Evolutionary conservation across 768 basidiomycete genomes (phyloP), one percentile per base, ranked within the genome.

Genomic region (Boletus pseudopeckii): DNA sequence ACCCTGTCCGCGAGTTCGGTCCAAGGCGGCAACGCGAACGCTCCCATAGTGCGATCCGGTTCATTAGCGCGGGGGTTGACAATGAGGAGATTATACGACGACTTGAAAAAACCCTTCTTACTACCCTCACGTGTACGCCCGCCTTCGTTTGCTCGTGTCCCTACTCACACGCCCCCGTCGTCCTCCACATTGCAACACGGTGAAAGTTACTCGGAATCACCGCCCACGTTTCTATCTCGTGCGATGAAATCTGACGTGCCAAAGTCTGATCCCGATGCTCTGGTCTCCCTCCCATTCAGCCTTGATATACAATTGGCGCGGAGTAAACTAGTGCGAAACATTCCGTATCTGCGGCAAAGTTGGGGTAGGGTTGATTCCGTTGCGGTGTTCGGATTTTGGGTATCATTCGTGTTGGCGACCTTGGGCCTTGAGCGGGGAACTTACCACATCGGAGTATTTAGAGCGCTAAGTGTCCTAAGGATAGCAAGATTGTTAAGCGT

Each of bases 341-440:
- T 94, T 2, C 94, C 96, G 0, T 98, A 92, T 67, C 77, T 98
- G 1, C 80, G 96, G 9, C 93, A 98, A 64, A 90, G 89, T 51
- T 98, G 94, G 94, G 88, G 82, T 62, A 75, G 93, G 47, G 88
- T 97, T 50, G 96, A 98, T 67, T 83, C 88, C 58, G 71, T 98
- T 41, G 92, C 96, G 1, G 83, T 98, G 42, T 59, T 88, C 13
- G 80, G 83, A 57, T 98, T 94, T 69, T 98, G 95, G 95, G 80
- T 90, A 48, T 77, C 80, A 9, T 95, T 98, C 65, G 70, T 66
- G 0, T 76, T 98, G 51, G 84, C 92, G 0, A 71, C 79, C n/a
- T 59, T 75, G 1, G 89, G 90, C 0, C 60, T 79, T 24, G 96
- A 98, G 71, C 75, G 78, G 10, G 83, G 84, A 2, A 58, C 66